Evolutionary conservation across 805 yeast genomes (phyloP).

Genomic region (Ogataea nakhonphanomensis): DNA sequence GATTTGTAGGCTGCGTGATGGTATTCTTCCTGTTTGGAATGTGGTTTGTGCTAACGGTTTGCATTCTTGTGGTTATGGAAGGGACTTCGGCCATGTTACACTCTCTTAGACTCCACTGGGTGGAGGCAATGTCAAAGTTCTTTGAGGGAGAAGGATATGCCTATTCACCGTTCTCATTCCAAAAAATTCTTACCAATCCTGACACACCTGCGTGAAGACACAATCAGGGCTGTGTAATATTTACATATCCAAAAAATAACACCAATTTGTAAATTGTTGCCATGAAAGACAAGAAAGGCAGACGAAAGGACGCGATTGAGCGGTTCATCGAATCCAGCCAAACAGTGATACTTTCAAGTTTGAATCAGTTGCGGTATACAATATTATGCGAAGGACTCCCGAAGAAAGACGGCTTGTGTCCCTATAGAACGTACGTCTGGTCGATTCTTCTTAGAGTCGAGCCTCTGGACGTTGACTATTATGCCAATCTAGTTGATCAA

Average conservation of each 20-base stretch:
- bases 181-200: slow-evolving; percentile 23
- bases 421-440: slow-evolving; percentile 79
- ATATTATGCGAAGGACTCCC: slow-evolving; percentile 46
- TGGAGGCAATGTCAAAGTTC: slow-evolving; percentile 76
- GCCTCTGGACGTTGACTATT: slow-evolving; percentile 52
- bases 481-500: slow-evolving; percentile 47
- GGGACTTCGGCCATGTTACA: slow-evolving; percentile 86
- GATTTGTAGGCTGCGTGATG: slow-evolving; percentile 52
- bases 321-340: slow-evolving; percentile 44
- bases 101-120: slow-evolving; percentile 76
- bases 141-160: slow-evolving; percentile 74
- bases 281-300: slow-evolving; percentile 29
- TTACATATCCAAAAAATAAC: slow-evolving; percentile 1
- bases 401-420: slow-evolving; percentile 43
- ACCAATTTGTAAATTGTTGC: not conserved
- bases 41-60: slow-evolving; percentile 72
- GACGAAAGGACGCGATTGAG: slow-evolving; percentile 54
- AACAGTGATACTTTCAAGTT: slow-evolving; percentile 43
- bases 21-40: slow-evolving; percentile 62
- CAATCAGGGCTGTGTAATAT: slow-evolving; percentile 7
- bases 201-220: slow-evolving; percentile 1
- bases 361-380: slow-evolving; percentile 51
- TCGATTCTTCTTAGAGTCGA: slow-evolving; percentile 65
- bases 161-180: slow-evolving; percentile 61
- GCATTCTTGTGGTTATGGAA: slow-evolving; percentile 72